phyloP scores from a whole-genome alignment of 768 basidiomycete species.

The Cubamyces lactineus region DNA sequence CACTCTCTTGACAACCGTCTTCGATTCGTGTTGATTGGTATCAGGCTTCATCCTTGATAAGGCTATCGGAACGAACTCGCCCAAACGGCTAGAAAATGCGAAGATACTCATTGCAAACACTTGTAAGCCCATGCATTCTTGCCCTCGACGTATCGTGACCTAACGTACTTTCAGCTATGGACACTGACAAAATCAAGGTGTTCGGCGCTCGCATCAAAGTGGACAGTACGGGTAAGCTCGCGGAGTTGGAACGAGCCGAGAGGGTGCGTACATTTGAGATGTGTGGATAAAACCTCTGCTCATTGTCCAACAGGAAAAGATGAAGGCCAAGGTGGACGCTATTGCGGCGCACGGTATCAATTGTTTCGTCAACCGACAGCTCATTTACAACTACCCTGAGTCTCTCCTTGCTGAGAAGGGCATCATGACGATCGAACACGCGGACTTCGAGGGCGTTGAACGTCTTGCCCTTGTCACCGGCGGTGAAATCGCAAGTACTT shows the following conservation, averaged over 20 bases:
- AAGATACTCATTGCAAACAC: slow-evolving; percentile 98
- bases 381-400: slow-evolving; percentile 99
- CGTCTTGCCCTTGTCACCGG: slow-evolving; percentile 94
- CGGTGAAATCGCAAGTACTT: slow-evolving; percentile 96
- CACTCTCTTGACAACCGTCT: slow-evolving; percentile 7
- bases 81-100: slow-evolving; percentile 91
- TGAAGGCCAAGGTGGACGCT: slow-evolving; percentile 96
- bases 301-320: slow-evolving; percentile 81
- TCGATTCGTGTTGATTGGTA: neutral
- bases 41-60: slow-evolving; percentile 98
- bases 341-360: slow-evolving; percentile 96
- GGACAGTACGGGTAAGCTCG: slow-evolving; percentile 94
- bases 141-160: neutral
- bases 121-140: slow-evolving; percentile 54
- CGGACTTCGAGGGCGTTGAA: slow-evolving; percentile 99
- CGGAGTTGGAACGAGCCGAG: slow-evolving; percentile 97
- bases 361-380: slow-evolving; percentile 95
- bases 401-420: slow-evolving; percentile 92
- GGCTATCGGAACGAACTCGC: slow-evolving; percentile 90
- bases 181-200: slow-evolving; percentile 99
- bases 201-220: slow-evolving; percentile 97
- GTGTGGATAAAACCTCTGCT: neutral
- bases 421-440: slow-evolving; percentile 96
- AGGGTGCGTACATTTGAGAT: slow-evolving; percentile 48
- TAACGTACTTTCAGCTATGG: slow-evolving; percentile 75